Percentiles rank a stretch among this genome's conserved stretches.
These are phyloP conservation scores for Suillus placidus DNA, from an alignment of 768 basidiomycete species.

Conservation along the genomic window DNA sequence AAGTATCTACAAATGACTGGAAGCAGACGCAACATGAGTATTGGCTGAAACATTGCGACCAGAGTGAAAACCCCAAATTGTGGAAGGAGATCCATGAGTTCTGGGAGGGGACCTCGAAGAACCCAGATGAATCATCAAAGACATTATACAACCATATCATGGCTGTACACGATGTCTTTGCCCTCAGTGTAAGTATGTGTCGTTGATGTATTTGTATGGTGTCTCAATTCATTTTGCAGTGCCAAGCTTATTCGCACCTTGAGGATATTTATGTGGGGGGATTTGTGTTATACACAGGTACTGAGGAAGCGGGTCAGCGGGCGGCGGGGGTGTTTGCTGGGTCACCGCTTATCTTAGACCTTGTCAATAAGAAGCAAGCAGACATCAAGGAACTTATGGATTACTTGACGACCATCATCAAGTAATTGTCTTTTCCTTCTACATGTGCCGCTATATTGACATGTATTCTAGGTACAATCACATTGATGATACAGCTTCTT, in stretches of 20 bases:
- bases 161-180: background rate
- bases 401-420: background rate
- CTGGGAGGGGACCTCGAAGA: background rate
- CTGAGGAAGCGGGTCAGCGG: background rate
- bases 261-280: background rate
- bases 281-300: background rate
- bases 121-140: background rate
- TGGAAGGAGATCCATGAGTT: background rate
- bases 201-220: background rate
- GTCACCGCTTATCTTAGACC: background rate
- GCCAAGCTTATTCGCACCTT: background rate
- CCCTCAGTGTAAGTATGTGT: background rate
- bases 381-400: background rate
- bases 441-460: background rate
- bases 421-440: background rate
- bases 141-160: background rate
- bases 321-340: background rate
- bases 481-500: slow-evolving; percentile 31
- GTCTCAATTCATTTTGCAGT: background rate
- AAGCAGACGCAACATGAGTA: background rate
- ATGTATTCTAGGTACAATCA: slow-evolving; percentile 23
- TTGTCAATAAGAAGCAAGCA: background rate
- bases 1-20: background rate
- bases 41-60: background rate
- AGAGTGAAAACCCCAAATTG: background rate